Conservation (phyloP, 352 stramenopile genomes). For the Peronospora belbahrii region DNA sequence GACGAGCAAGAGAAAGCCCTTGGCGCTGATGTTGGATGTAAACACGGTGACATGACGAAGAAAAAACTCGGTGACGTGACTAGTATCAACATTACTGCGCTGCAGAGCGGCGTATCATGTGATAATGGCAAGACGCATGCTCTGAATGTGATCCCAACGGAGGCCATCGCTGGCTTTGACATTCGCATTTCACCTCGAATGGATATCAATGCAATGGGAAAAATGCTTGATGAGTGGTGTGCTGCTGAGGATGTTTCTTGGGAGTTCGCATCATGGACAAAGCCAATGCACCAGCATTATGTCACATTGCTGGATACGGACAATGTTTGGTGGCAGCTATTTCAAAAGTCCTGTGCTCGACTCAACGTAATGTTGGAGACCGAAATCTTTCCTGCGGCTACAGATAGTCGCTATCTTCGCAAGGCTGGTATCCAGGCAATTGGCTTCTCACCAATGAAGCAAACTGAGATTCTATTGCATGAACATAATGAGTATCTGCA, state of each 20-base stretch:
- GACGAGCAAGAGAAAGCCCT: slow-evolving; percentile 83
- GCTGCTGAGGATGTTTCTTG: slow-evolving; percentile 77
- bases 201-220: slow-evolving; percentile 43
- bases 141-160: slow-evolving; percentile 91
- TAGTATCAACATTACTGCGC: slow-evolving; percentile 91
- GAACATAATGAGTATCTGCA: slow-evolving; percentile 95
- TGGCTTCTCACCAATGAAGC: slow-evolving; percentile 94
- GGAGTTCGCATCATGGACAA: slow-evolving; percentile 46
- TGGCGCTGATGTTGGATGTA: slow-evolving; percentile 67
- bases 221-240: slow-evolving; percentile 89
- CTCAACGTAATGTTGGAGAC: slow-evolving; percentile 44
- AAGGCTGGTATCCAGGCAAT: slow-evolving; percentile 47
- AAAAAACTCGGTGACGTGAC: slow-evolving; percentile 93
- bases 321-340: slow-evolving; percentile 48
- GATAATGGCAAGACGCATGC: slow-evolving; percentile 81
- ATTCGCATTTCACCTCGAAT: slow-evolving; percentile 90
- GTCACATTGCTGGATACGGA: slow-evolving; percentile 39
- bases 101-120: slow-evolving; percentile 83
- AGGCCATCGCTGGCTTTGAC: slow-evolving; percentile 89
- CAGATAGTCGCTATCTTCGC: slow-evolving; percentile 90
- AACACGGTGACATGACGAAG: slow-evolving; percentile 88
- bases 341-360: slow-evolving; percentile 25
- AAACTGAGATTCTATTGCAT: slow-evolving; percentile 91
- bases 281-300: slow-evolving; percentile 52
- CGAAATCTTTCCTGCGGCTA: slow-evolving; percentile 92